Evolutionary conservation across 768 basidiomycete species (phyloP).

Genomic region (Mycena crocata): DNA sequence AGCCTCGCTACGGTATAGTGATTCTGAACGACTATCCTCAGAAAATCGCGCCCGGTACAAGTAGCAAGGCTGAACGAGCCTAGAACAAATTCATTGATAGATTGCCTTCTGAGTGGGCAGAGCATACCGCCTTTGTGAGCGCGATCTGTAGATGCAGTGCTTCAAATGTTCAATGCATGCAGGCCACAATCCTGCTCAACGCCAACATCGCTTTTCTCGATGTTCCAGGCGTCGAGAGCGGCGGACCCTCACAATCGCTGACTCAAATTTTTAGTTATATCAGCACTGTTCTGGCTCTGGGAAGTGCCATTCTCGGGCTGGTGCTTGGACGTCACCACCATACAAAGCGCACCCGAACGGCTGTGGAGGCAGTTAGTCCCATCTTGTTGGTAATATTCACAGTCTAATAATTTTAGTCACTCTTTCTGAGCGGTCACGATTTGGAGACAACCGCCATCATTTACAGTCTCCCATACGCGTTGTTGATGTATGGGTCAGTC

Average conservation of each 20-base stretch:
- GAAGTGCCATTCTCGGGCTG: conserved; percentile 56
- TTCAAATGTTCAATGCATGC: not conserved
- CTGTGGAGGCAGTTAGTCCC: conserved; percentile 49
- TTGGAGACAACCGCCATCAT: conserved; percentile 52
- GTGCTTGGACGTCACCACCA: conserved; percentile 57
- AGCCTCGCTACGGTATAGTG: too few species aligned
- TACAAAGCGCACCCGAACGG: conserved; percentile 43
- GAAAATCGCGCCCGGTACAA: too few species aligned
- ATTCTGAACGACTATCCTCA: too few species aligned
- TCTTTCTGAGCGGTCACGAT: conserved; percentile 37
- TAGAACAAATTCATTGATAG: conserved; percentile 56
- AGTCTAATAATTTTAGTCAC: conserved; percentile 27
- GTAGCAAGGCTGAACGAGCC: conserved; percentile 42
- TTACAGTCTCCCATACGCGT: conserved; percentile 54
- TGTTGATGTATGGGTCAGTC: conserved; percentile 54
- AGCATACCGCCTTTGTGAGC: conserved; percentile 57
- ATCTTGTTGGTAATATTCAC: not conserved
- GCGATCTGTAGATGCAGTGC: not conserved
- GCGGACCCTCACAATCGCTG: conserved; percentile 28
- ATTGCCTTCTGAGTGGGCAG: conserved; percentile 53
- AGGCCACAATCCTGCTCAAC: conserved; percentile 62
- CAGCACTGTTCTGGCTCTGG: conserved; percentile 56
- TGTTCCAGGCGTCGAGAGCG: conserved; percentile 51
- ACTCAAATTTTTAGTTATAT: conserved; percentile 56
- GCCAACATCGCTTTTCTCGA: conserved; percentile 63